phyloP scores from a whole-genome alignment of 2,329 filamentous ascomycete genomes.

The Alternaria postmessia region DNA sequence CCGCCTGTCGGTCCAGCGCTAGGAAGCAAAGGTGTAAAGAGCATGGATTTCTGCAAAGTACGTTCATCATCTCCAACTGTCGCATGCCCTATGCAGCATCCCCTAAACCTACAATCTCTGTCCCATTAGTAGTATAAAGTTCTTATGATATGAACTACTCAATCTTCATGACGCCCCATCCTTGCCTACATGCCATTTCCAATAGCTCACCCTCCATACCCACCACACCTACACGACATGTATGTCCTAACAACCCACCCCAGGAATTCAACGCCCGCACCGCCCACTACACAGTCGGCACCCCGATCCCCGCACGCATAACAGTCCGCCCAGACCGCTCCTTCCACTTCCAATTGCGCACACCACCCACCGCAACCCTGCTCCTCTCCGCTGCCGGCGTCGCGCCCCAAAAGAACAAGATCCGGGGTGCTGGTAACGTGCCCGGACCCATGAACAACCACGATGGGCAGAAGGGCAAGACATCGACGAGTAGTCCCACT shows the following conservation, averaged over 20 bases:
- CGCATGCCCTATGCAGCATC: background rate
- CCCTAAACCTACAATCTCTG: background rate
- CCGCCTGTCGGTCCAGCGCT: conserved; percentile 95
- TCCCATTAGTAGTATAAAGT: too few relatives aligned
- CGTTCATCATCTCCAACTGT: background rate
- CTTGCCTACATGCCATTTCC: too few relatives aligned
- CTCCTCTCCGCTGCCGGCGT: conserved; percentile 84
- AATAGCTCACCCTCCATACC: too few relatives aligned
- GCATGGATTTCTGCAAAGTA: conserved; percentile 93
- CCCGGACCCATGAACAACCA: conserved; percentile 55
- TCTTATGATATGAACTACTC: too few relatives aligned
- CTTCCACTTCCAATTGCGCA: conserved; percentile 92
- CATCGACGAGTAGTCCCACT: conserved; percentile 41
- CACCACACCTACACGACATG: background rate
- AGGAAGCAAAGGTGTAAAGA: conserved; percentile 97
- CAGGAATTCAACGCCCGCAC: conserved; percentile 98
- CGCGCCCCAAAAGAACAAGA: conserved; percentile 75
- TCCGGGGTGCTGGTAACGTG: conserved; percentile 71
- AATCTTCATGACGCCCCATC: too few relatives aligned
- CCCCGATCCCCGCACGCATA: conserved; percentile 88
- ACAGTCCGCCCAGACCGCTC: conserved; percentile 91
- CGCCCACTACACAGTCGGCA: conserved; percentile 80
- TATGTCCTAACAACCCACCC: background rate
- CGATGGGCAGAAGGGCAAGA: conserved; percentile 50
- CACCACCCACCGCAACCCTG: conserved; percentile 91